phyloP scores from a whole-genome alignment of 2,329 filamentous ascomycete species.

The Beauveria sp. region DNA sequence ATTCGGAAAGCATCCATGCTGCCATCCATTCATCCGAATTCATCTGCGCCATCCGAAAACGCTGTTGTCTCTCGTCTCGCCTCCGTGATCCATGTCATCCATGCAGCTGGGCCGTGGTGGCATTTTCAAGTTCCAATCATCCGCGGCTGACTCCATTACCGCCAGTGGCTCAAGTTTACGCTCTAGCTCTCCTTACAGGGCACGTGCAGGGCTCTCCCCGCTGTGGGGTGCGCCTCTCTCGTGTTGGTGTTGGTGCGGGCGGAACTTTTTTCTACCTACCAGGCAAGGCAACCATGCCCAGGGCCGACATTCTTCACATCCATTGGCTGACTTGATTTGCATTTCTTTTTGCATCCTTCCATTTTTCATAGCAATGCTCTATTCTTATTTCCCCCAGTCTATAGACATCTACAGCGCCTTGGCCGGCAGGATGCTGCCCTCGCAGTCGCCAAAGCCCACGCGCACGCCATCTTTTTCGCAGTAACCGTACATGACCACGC shows the following conservation, averaged over 20 bases:
- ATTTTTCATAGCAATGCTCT: not conserved
- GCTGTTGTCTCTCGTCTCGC: too few relatives aligned
- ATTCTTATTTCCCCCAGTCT: not conserved
- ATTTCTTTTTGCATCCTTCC: not conserved
- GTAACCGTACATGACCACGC: constrained; percentile 31
- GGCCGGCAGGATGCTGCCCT: constrained; percentile 22
- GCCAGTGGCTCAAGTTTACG: not conserved
- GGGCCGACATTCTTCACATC: not conserved
- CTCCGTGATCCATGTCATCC: too few relatives aligned
- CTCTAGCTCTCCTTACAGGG: not conserved
- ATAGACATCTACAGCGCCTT: constrained; percentile 2
- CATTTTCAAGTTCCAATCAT: not conserved
- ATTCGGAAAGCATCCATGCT: not conserved
- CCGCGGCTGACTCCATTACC: not conserved
- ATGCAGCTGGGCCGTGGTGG: too few relatives aligned
- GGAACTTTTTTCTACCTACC: too few relatives aligned
- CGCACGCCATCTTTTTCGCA: constrained; percentile 23
- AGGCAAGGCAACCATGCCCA: too few relatives aligned
- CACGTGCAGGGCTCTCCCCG: not conserved
- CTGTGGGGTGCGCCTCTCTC: not conserved
- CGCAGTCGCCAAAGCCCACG: constrained; percentile 38
- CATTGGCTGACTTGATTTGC: not conserved
- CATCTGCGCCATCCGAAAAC: too few relatives aligned
- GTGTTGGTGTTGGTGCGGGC: too few relatives aligned
- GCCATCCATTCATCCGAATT: not conserved